These are phyloP conservation scores for Coniochaeta prunicola DNA, from an alignment of 2,329 filamentous ascomycete genomes.

Conservation along the genomic window DNA sequence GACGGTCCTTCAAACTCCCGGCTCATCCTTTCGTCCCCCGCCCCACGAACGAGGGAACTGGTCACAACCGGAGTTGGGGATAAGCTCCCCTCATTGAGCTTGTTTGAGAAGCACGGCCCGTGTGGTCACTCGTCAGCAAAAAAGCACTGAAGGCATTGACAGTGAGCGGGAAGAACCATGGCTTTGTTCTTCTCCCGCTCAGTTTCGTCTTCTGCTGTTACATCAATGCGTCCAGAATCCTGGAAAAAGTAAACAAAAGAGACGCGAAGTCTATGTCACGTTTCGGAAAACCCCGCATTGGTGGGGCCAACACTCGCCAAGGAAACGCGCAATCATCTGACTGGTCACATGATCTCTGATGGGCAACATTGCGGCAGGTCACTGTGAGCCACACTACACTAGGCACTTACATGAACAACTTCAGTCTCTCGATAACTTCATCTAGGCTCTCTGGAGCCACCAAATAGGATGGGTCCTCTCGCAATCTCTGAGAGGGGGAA, in stretches of 20 bases:
- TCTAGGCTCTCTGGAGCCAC: too few species aligned
- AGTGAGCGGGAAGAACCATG: background rate
- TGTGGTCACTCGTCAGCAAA: background rate
- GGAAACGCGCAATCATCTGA: background rate
- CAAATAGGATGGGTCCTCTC: too few species aligned
- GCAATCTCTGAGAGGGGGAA: too few species aligned
- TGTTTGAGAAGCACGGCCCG: background rate
- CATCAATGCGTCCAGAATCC: background rate
- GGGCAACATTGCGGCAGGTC: too few species aligned
- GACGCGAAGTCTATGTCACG: background rate
- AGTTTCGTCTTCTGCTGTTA: background rate
- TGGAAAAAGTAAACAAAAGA: constrained; percentile 1
- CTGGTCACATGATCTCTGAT: background rate
- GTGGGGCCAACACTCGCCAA: background rate
- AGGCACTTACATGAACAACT: too few species aligned
- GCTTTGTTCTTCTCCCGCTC: background rate
- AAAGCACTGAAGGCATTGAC: background rate
- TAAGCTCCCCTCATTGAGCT: background rate
- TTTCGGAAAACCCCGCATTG: background rate
- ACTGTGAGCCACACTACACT: too few species aligned
- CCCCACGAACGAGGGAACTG: background rate
- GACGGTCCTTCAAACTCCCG: background rate
- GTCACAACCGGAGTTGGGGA: background rate
- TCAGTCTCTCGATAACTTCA: too few species aligned
- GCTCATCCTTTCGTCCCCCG: background rate